Evolutionary conservation across 1,284 basidiomycete genomes (phyloP), one percentile per base, ranked within the genome.

Genomic region (Malassezia sympodialis): DNA sequence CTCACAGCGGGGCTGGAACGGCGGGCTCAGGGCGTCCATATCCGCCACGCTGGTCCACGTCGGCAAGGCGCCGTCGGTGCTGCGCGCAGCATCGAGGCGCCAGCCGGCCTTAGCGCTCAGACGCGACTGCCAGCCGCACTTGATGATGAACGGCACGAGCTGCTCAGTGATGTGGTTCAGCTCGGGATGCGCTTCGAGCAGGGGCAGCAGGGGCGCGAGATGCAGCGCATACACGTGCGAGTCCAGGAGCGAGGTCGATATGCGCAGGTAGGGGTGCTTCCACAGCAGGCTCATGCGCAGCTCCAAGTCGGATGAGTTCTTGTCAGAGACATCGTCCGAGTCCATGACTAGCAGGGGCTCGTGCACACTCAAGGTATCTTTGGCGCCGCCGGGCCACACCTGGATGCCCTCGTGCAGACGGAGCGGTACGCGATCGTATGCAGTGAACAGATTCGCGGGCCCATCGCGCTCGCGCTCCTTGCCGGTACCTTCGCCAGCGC

Each of bases 391-490:
- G 26, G 30, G n/a, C 44, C 30, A 21, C 37, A 37, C 8, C 43
- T 43, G 14, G 45, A 52, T 17, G 51, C 60, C 45, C 51, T 60
- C 51, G 51, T 58, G 31, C 56, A 54, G 27, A 27, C 53, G 54
- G 21, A 54, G 41, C 7, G 48, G 55, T 14, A 47, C 32, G 30
- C 58, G 63, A 6, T 61, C 55, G 44, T 67, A 70, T 10, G 60
- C 63, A 17, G 60, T 59, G 48, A 71, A 65, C 21, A 69, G 56
- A 41, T 68, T 66, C 17, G 68, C 59, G 4, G 69, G 69, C 14
- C 67, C 63, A 30, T 73, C 70, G 43, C 68, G 71, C 47, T 73
- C 70, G 17, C 70, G 63, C 44, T 73, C 70, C 50, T 67, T 65
- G 34, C 68, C 67, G 15, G 62, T 62, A 30, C 67, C 67, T 46